These are phyloP conservation scores for Gracilaria domingensis DNA, from an alignment of 23 red algal species.

Conservation along the genomic window DNA sequence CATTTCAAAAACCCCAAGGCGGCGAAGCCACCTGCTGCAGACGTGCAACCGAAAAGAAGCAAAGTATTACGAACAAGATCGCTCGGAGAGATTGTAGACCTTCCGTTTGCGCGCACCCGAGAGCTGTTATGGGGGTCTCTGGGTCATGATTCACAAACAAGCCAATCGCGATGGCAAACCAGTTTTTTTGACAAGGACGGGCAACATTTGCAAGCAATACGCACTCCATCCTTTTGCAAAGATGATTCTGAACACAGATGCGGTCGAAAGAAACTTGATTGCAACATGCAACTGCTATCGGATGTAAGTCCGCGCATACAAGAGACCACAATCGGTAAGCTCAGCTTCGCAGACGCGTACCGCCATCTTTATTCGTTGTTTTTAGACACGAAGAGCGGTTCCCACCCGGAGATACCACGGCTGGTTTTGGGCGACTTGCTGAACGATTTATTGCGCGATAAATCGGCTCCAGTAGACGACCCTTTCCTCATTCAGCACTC, in stretches of 20 bases:
- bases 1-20: no score
- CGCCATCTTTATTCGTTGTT: background rate
- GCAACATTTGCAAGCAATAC: background rate
- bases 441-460: background rate
- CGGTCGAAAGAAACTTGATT: background rate
- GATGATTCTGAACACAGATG: background rate
- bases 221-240: background rate
- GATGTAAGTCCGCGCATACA: background rate
- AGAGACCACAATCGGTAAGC: background rate
- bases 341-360: background rate
- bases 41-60: no score
- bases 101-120: no score
- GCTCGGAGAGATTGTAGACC: no score
- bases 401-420: background rate
- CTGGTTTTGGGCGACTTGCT: slow-evolving; percentile 4
- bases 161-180: background rate
- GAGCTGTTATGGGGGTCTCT: no score
- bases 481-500: background rate
- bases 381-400: background rate
- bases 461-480: background rate
- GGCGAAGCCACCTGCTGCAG: no score
- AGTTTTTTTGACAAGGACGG: background rate
- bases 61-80: background rate
- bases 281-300: background rate
- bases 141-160: background rate